Conservation (phyloP, 2,329 filamentous ascomycete species). For the Exutisphaerella laricina region DNA sequence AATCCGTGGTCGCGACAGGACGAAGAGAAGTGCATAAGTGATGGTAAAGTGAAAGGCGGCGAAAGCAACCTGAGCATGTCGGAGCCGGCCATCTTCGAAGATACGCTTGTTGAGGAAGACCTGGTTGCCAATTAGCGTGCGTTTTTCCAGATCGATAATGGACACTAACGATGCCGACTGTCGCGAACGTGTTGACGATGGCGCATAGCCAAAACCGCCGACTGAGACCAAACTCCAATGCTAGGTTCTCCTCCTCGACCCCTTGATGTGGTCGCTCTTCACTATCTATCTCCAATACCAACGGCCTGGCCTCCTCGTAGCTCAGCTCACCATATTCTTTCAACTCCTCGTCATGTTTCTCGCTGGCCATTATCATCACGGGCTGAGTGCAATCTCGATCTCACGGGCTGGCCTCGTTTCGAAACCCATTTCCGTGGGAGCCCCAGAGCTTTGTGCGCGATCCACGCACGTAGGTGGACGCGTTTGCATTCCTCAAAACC, state of each 20-base stretch:
- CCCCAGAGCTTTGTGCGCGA: conserved; percentile 3
- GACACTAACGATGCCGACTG: conserved; percentile 22
- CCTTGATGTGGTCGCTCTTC: conserved; percentile 7
- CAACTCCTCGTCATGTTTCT: conserved; percentile 7
- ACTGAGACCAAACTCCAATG: conserved; percentile 8
- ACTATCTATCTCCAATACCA: conserved; percentile 13
- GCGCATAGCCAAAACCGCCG: conserved; percentile 21
- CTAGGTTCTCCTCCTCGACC: background rate
- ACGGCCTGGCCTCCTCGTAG: conserved; percentile 16
- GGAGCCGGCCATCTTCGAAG: conserved; percentile 58
- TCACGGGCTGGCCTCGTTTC: background rate
- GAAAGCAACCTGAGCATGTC: conserved; percentile 59
- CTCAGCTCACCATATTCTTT: conserved; percentile 13
- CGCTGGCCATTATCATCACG: conserved; percentile 1
- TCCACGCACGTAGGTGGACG: too few species aligned
- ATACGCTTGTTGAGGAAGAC: conserved; percentile 67
- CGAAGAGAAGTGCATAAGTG: conserved; percentile 59
- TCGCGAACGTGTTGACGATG: conserved; percentile 19
- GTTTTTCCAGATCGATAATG: background rate
- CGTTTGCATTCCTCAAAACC: background rate
- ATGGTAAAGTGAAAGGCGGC: conserved; percentile 64
- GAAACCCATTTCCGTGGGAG: background rate
- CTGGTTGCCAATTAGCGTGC: too few species aligned
- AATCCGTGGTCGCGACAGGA: conserved; percentile 54
- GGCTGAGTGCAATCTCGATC: background rate